These are phyloP conservation scores for Ophiognomonia clavigignenti-juglandacearum DNA, from an alignment of 2,329 filamentous ascomycete genomes.

Conservation along the genomic window DNA sequence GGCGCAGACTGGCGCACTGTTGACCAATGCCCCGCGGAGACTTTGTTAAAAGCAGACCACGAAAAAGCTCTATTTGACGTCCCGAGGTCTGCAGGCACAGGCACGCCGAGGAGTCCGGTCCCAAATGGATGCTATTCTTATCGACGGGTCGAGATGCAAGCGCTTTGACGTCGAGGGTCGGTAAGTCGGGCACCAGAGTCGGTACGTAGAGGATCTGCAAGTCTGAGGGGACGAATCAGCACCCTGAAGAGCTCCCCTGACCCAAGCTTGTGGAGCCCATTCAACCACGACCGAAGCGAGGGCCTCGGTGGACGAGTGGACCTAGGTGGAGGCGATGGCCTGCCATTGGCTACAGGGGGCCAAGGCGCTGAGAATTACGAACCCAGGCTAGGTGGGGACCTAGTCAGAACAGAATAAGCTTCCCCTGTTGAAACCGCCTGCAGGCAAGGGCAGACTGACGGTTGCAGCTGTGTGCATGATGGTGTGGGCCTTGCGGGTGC, in stretches of 20 bases:
- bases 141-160: slow-evolving; percentile 5
- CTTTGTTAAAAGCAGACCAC: too few relatives aligned
- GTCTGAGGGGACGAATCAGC: slow-evolving; percentile 21
- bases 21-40: too few relatives aligned
- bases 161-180: slow-evolving; percentile 10
- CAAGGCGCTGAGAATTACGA: too few relatives aligned
- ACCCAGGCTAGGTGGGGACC: too few relatives aligned
- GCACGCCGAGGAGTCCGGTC: background rate
- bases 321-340: background rate
- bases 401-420: slow-evolving; percentile 5
- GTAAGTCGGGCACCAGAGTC: too few relatives aligned
- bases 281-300: slow-evolving; percentile 2
- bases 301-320: background rate
- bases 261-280: background rate
- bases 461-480: background rate
- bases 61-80: too few relatives aligned
- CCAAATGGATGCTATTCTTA: slow-evolving; percentile 9
- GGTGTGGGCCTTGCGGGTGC: background rate
- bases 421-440: slow-evolving; percentile 16
- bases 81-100: too few relatives aligned
- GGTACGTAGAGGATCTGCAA: too few relatives aligned
- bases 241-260: slow-evolving; percentile 17
- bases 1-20: too few relatives aligned
- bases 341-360: background rate
- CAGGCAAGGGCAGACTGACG: background rate